These are phyloP conservation scores for Cladosporium phlei DNA, from an alignment of 2,329 filamentous ascomycete species.

Conservation along the genomic window DNA sequence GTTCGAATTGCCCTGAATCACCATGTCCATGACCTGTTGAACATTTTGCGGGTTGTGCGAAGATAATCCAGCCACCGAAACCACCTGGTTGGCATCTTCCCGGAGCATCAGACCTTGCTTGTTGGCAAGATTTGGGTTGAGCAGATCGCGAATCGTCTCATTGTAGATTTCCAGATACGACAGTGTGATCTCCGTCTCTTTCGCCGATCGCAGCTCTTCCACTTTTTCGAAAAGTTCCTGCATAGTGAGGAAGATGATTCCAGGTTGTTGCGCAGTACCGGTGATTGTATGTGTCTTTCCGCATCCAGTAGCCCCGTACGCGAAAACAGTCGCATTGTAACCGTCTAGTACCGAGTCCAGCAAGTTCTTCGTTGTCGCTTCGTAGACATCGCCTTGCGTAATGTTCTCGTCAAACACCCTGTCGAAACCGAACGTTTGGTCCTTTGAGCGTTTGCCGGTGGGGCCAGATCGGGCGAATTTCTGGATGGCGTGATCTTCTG, in stretches of 20 bases:
- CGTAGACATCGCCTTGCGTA: slow-evolving; percentile 88
- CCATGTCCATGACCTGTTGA: slow-evolving; percentile 98
- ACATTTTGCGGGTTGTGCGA: slow-evolving; percentile 89
- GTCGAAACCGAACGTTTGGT: slow-evolving; percentile 96
- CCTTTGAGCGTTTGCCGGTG: slow-evolving; percentile 86
- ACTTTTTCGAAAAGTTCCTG: slow-evolving; percentile 98
- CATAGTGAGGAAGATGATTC: slow-evolving; percentile 98
- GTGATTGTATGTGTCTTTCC: slow-evolving; percentile 96
- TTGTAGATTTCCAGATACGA: slow-evolving; percentile 99
- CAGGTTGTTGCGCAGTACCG: slow-evolving; percentile 84
- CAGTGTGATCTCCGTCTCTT: slow-evolving; percentile 81
- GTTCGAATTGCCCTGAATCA: slow-evolving; percentile 88
- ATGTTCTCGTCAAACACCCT: slow-evolving; percentile 94
- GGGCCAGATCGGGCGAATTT: slow-evolving; percentile 75
- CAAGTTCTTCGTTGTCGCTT: slow-evolving; percentile 81
- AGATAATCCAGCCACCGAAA: slow-evolving; percentile 84
- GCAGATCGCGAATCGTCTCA: slow-evolving; percentile 91
- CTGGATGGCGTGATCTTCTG: slow-evolving; percentile 88
- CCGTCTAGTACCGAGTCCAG: slow-evolving; percentile 93
- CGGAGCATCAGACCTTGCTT: slow-evolving; percentile 85
- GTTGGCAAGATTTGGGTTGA: slow-evolving; percentile 76
- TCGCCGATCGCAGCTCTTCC: slow-evolving; percentile 76
- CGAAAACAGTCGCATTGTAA: slow-evolving; percentile 98
- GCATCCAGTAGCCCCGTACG: slow-evolving; percentile 94
- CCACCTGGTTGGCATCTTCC: slow-evolving; percentile 88